Evolutionary conservation across 306 rosid genomes (phyloP).

Genomic region (Vigna trinervia): DNA sequence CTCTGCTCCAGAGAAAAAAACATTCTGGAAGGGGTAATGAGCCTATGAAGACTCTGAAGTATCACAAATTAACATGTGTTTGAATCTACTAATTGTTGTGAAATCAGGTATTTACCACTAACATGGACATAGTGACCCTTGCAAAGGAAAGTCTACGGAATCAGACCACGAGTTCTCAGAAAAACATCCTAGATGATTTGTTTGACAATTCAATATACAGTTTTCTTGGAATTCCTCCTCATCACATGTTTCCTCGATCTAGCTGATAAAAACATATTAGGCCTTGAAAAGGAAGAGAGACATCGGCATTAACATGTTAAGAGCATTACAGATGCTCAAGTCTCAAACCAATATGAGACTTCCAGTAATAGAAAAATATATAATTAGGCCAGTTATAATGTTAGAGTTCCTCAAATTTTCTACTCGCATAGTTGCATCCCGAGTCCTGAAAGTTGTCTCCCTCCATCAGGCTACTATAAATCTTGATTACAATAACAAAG

Average conservation of each 20-base stretch:
- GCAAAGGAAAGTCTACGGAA: slow-evolving; percentile 28
- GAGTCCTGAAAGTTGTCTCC: slow-evolving; percentile 34
- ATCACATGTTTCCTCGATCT: slow-evolving; percentile 10
- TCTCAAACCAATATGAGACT: slow-evolving; percentile 15
- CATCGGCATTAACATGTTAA: slow-evolving; percentile 11
- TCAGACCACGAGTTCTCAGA: background rate
- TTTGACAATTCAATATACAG: slow-evolving; percentile 24
- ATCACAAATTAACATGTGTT: slow-evolving; percentile 14
- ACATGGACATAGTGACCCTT: background rate
- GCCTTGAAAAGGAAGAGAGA: slow-evolving; percentile 35
- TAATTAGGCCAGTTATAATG: slow-evolving; percentile 13
- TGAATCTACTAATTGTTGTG: slow-evolving; percentile 27
- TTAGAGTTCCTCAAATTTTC: slow-evolving; percentile 1
- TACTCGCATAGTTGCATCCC: background rate
- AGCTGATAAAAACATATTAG: slow-evolving; percentile 14
- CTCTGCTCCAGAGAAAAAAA: slow-evolving; percentile 30
- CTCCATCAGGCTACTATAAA: slow-evolving; percentile 30
- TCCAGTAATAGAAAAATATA: slow-evolving; percentile 35
- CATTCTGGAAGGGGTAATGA: slow-evolving; percentile 3
- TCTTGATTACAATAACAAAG: slow-evolving; percentile 34
- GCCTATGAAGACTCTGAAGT: slow-evolving; percentile 17
- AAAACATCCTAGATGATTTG: background rate
- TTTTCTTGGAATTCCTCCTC: slow-evolving; percentile 26
- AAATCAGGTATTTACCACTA: slow-evolving; percentile 30
- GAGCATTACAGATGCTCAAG: slow-evolving; percentile 20